Conservation (phyloP, 768 basidiomycete species). For the Kwoniella europaea region DNA sequence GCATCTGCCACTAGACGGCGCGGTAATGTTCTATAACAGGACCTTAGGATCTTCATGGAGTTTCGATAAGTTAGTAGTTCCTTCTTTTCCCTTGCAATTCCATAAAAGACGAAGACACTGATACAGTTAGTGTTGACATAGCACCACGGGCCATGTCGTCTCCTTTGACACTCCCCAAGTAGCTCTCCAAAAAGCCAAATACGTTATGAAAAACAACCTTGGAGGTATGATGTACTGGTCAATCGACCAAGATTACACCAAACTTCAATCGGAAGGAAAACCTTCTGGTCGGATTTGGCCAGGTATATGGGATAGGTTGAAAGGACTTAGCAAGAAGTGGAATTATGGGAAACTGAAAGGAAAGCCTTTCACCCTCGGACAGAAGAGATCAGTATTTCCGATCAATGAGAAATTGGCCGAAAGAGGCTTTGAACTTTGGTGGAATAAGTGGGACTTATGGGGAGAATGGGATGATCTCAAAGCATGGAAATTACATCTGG, state of each 20-base stretch:
- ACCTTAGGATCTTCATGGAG: constrained; percentile 18
- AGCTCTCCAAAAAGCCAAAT: constrained; percentile 19
- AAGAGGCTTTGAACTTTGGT: neutral
- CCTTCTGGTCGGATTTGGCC: constrained; percentile 5
- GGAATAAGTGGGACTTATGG: neutral
- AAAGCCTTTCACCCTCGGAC: neutral
- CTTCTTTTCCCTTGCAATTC: too few relatives aligned
- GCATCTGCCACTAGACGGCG: constrained; percentile 13
- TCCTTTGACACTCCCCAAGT: constrained; percentile 21
- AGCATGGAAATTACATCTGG: neutral
- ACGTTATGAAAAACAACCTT: constrained; percentile 18
- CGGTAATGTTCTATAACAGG: constrained; percentile 15
- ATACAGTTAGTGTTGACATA: neutral
- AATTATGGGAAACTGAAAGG: constrained; percentile 7
- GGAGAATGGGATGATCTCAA: constrained; percentile 8
- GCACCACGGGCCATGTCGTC: constrained; percentile 14
- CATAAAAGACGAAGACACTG: too few relatives aligned
- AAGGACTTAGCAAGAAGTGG: neutral
- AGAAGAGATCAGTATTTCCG: neutral
- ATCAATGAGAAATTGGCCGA: neutral
- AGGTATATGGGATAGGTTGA: constrained; percentile 7
- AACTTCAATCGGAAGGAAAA: constrained; percentile 4
- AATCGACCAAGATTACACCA: constrained; percentile 18
- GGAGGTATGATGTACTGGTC: constrained; percentile 32
- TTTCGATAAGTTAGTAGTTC: constrained; percentile 10